Evolutionary conservation across 2,329 filamentous ascomycete genomes (phyloP), one percentile per base, ranked within the genome.

Genomic region (Ophiostoma sp.): DNA sequence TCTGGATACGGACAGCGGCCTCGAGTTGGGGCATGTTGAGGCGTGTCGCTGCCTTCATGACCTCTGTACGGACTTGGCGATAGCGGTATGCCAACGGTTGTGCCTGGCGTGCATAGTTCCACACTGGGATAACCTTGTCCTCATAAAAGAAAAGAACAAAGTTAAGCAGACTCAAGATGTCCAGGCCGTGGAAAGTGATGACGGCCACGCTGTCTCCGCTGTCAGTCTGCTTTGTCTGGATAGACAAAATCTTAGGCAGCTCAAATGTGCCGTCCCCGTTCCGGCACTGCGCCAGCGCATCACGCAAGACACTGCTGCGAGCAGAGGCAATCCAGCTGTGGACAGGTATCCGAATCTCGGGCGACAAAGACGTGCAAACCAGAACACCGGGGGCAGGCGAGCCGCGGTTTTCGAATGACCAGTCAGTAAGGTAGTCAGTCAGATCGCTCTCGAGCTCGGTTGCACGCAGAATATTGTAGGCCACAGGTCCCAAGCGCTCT

Each of bases 251-350:
- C 48, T 94, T 92, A 1, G 89, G 81, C 0, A 92, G 82, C 0
- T 86, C 85, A 76, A 86, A 88, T 22, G 83, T 83, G 22, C 88
- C 88, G 1, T 82, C 82, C 19, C 36, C 39, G n/a, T 85, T 83
- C 22, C 87, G 86, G 77, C 89, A 88, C 72, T 88, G 83, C 28
- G 87, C 81, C 66, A 97, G 83, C 6, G 86, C 89, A 75, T 85
- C 82, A 73, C 93, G 86, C 15, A 98, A 80, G 1, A 92, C 82
- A 4, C 88, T 82, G 78, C 94, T 97, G 77, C 96, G 88, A 15
- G 89, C 92, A 19, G 90, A 86, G 9, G 98, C 81, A 5, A 98
- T 84, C 84, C 95, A 97, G 45, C 91, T 89, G 78, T 99, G 95
- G 11, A 93, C 87, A 0, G 96, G 95, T 61, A 99, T 89, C 64